Percentiles rank a stretch among this genome's conserved stretches.
These are phyloP conservation scores for Populus euphratica DNA, from an alignment of 345 rosid genomes.

Conservation along the genomic window DNA sequence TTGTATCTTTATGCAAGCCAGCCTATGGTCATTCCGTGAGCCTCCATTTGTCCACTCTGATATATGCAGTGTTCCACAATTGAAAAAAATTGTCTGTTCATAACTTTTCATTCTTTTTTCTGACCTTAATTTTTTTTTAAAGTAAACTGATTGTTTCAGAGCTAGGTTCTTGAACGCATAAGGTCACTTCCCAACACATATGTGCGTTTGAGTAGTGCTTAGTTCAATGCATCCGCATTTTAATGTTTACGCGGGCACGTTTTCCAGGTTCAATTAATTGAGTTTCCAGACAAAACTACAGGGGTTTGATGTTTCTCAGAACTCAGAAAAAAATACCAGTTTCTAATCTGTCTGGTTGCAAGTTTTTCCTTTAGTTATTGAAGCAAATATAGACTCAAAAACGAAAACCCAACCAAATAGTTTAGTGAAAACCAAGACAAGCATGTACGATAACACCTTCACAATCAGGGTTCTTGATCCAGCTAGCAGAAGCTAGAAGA, in stretches of 20 bases:
- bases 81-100: neutral
- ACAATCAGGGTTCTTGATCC: neutral
- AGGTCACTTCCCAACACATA: neutral
- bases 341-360: neutral
- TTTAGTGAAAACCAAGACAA: too few species aligned
- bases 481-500: neutral
- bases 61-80: neutral
- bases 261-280: neutral
- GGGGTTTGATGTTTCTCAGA: neutral
- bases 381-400: too few species aligned
- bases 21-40: neutral
- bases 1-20: neutral
- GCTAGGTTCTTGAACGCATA: neutral
- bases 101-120: neutral
- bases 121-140: neutral
- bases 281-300: neutral
- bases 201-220: neutral
- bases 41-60: neutral
- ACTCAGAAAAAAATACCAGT: too few species aligned
- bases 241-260: neutral
- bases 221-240: neutral
- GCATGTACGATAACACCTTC: neutral
- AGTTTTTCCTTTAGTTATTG: neutral
- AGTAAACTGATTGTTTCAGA: neutral
- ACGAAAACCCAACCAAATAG: too few species aligned